phyloP scores from a whole-genome alignment of 768 basidiomycete species.

The Roridomyces roridus region DNA sequence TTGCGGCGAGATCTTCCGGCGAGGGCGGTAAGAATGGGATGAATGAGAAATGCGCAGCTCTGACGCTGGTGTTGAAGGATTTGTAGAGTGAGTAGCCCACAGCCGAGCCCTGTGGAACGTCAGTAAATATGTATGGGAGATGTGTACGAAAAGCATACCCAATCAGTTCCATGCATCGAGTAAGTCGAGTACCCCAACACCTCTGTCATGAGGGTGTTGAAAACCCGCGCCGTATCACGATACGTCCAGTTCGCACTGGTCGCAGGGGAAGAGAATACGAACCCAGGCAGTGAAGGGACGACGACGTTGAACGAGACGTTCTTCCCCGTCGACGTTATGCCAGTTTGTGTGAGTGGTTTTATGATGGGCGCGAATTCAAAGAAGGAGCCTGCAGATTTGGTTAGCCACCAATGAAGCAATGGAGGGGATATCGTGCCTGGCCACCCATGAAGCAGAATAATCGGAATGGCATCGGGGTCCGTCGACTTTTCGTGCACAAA shows the following conservation, averaged over 20 bases:
- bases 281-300: slow-evolving; percentile 18
- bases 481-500: background rate
- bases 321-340: background rate
- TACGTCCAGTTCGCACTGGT: slow-evolving; percentile 19
- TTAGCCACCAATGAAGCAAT: background rate
- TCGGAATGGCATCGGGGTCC: background rate
- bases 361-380: slow-evolving; percentile 1
- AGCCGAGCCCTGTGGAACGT: background rate
- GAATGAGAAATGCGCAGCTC: slow-evolving; percentile 4
- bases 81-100: slow-evolving; percentile 7
- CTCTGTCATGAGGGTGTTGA: slow-evolving; percentile 30
- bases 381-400: background rate
- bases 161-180: slow-evolving; percentile 28
- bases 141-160: slow-evolving; percentile 27
- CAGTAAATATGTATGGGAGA: background rate
- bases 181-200: slow-evolving; percentile 30
- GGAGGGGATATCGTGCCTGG: background rate
- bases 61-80: slow-evolving; percentile 10
- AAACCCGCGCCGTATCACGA: slow-evolving; percentile 30
- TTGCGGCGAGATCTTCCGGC: background rate
- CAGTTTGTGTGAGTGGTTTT: background rate
- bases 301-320: background rate
- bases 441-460: slow-evolving; percentile 17
- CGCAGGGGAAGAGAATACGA: slow-evolving; percentile 18
- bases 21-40: slow-evolving; percentile 5